Evolutionary conservation across 75 land plant genomes (phyloP).

Genomic region (Selaginella tamariscina): DNA sequence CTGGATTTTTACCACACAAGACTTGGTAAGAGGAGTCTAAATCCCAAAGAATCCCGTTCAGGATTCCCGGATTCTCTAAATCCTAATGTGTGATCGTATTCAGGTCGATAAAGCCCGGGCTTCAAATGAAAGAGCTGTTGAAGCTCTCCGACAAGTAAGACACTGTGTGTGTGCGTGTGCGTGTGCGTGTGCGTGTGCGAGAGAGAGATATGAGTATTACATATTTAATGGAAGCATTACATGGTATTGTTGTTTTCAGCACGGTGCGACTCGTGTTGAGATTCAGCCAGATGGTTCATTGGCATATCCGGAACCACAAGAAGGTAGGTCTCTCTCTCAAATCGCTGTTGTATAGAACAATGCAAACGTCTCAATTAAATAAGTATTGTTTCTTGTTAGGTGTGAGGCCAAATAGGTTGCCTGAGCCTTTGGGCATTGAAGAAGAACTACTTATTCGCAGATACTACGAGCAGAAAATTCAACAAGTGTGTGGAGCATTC

Average conservation of each 20-base stretch:
- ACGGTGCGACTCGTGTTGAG: constrained; percentile 80
- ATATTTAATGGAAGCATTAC: not conserved
- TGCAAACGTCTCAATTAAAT: not conserved
- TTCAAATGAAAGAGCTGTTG: constrained; percentile 59
- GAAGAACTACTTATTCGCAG: constrained; percentile 69
- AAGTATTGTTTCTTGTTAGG: constrained; percentile 22
- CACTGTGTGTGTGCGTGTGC: not conserved
- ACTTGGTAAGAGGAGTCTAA: constrained; percentile 33
- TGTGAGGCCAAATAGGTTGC: constrained; percentile 32
- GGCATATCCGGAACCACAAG: constrained; percentile 51
- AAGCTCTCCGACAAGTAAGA: constrained; percentile 51
- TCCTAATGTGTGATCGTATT: constrained; percentile 1
- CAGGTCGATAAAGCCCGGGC: constrained; percentile 44
- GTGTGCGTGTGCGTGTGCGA: constrained; percentile 1
- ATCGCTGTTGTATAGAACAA: no score
- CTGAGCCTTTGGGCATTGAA: constrained; percentile 57
- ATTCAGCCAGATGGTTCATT: constrained; percentile 82
- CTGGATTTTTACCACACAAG: constrained; percentile 68
- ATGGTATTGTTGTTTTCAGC: constrained; percentile 29
- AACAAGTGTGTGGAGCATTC: constrained; percentile 88
- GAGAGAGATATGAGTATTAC: not conserved
- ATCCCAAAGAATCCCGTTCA: not conserved
- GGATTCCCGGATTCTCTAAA: not conserved
- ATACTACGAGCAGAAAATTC: constrained; percentile 88
- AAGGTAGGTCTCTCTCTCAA: constrained; percentile 8